Evolutionary conservation across 2,329 filamentous ascomycete species (phyloP).

Genomic region (Pezicula neosporulosa): DNA sequence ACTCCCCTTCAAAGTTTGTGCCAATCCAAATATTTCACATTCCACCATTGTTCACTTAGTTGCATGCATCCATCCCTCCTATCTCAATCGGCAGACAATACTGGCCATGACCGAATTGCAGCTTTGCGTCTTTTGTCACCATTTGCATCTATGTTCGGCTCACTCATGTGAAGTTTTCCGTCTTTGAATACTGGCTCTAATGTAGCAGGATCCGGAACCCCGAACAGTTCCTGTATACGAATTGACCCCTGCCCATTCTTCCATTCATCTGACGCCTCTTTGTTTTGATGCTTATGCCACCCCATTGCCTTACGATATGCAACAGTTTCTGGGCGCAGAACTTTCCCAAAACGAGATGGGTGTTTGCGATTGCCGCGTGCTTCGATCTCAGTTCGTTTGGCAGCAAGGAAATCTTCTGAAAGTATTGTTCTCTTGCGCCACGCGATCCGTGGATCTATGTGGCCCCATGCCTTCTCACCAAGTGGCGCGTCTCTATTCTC

Average conservation of each 20-base stretch:
- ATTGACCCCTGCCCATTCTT: background rate
- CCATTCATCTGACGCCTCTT: background rate
- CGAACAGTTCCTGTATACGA: background rate
- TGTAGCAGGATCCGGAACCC: background rate
- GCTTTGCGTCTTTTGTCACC: background rate
- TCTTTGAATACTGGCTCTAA: background rate
- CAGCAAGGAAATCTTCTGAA: conserved; percentile 40
- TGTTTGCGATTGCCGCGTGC: conserved; percentile 44
- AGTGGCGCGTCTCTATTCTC: conserved; percentile 6
- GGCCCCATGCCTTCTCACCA: conserved; percentile 27
- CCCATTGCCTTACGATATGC: background rate
- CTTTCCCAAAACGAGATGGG: conserved; percentile 36
- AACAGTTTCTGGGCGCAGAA: background rate
- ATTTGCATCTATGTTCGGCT: background rate
- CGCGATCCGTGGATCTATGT: conserved; percentile 48
- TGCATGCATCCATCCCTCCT: too few species aligned
- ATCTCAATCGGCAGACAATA: background rate
- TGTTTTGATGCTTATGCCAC: conserved; percentile 5
- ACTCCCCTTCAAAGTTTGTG: too few species aligned
- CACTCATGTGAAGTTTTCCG: background rate
- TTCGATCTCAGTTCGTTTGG: conserved; percentile 46
- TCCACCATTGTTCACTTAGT: too few species aligned
- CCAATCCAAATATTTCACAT: too few species aligned
- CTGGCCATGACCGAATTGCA: background rate
- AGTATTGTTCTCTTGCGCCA: conserved; percentile 33